Conservation (phyloP, 2,329 filamentous ascomycete genomes). For the Phialophora chinensis region DNA sequence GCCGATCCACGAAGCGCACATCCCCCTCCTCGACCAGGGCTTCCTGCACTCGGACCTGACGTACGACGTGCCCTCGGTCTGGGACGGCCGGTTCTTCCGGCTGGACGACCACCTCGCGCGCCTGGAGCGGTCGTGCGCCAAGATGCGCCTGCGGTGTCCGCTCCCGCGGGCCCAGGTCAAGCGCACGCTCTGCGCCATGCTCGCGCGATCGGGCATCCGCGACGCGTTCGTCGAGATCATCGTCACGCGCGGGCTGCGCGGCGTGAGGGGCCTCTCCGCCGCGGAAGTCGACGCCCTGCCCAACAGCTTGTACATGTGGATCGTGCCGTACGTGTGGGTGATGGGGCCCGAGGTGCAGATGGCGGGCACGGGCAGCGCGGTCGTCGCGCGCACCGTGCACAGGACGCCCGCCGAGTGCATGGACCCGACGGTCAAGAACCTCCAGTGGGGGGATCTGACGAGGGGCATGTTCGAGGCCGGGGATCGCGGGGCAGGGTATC, state of each 20-base stretch:
- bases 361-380: slow-evolving; percentile 48
- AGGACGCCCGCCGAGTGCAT: slow-evolving; percentile 54
- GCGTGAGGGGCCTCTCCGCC: slow-evolving; percentile 47
- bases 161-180: slow-evolving; percentile 50
- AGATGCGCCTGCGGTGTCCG: slow-evolving; percentile 55
- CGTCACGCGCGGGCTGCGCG: slow-evolving; percentile 56
- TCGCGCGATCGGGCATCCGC: slow-evolving; percentile 53
- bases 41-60: slow-evolving; percentile 61
- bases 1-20: slow-evolving; percentile 55
- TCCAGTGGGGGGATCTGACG: slow-evolving; percentile 59
- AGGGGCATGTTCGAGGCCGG: slow-evolving; percentile 55
- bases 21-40: slow-evolving; percentile 59
- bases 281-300: slow-evolving; percentile 45
- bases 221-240: slow-evolving; percentile 61
- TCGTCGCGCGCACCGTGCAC: slow-evolving; percentile 55
- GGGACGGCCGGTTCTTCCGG: slow-evolving; percentile 60
- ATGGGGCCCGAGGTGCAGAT: slow-evolving; percentile 55
- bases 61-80: slow-evolving; percentile 60
- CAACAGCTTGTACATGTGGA: slow-evolving; percentile 55
- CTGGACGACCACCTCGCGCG: slow-evolving; percentile 58
- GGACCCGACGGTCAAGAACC: slow-evolving; percentile 60
- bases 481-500: slow-evolving; percentile 56
- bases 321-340: slow-evolving; percentile 58
- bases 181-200: slow-evolving; percentile 53
- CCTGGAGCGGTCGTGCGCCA: slow-evolving; percentile 53